Conservation (phyloP, 106 monocot species). For the Apostasia shenzhenica region DNA sequence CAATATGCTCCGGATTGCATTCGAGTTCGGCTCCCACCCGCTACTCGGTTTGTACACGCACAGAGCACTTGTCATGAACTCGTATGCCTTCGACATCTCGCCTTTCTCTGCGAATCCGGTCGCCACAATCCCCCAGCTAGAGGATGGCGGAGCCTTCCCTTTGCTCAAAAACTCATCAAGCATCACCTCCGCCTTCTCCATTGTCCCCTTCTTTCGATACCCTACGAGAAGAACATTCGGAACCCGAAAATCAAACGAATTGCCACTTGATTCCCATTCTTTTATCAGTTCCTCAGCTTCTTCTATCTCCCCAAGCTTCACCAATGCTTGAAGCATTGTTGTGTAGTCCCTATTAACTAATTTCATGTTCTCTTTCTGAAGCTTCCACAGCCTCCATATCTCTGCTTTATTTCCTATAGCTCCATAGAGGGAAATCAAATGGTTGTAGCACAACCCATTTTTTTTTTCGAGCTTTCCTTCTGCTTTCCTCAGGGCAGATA, state of each 20-base stretch:
- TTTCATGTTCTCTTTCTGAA: slow-evolving; percentile 48
- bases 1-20: slow-evolving; percentile 29
- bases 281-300: slow-evolving; percentile 61
- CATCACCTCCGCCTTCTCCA: slow-evolving; percentile 72
- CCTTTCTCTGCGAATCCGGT: slow-evolving; percentile 45
- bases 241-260: slow-evolving; percentile 54
- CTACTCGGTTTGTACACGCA: slow-evolving; percentile 27
- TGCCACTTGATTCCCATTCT: slow-evolving; percentile 58
- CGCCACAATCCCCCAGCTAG: slow-evolving; percentile 64
- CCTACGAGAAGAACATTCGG: slow-evolving; percentile 57
- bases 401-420: slow-evolving; percentile 44
- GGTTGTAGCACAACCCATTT: slow-evolving; percentile 49
- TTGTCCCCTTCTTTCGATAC: slow-evolving; percentile 38
- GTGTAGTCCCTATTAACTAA: slow-evolving; percentile 58
- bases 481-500: slow-evolving; percentile 45
- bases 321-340: slow-evolving; percentile 50
- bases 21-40: slow-evolving; percentile 47
- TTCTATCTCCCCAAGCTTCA: slow-evolving; percentile 56
- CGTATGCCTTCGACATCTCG: slow-evolving; percentile 42
- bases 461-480: slow-evolving; percentile 46
- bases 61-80: slow-evolving; percentile 62
- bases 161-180: slow-evolving; percentile 42
- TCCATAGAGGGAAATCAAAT: slow-evolving; percentile 55
- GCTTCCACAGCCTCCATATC: slow-evolving; percentile 57
- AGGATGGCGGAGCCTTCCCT: slow-evolving; percentile 44